phyloP scores from a whole-genome alignment of 805 yeast genomes.

The Candida ovalis region DNA sequence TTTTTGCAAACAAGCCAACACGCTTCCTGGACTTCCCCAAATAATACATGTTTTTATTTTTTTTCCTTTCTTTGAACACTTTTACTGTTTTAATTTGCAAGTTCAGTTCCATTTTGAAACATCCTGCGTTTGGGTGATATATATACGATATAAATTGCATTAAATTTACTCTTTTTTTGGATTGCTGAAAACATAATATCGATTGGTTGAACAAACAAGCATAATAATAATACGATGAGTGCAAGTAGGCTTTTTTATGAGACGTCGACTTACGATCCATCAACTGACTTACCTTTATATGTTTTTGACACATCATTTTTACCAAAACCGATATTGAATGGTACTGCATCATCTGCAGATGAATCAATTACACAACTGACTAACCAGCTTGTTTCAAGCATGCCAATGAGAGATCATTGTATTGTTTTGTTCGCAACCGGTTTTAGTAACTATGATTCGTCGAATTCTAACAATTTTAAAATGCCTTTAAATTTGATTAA shows the following conservation, averaged over 20 bases:
- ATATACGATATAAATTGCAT: too few relatives aligned
- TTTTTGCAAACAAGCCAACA: background rate
- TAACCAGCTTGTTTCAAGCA: slow-evolving; percentile 46
- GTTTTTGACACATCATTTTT: slow-evolving; percentile 80
- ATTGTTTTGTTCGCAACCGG: slow-evolving; percentile 82
- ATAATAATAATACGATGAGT: slow-evolving; percentile 31
- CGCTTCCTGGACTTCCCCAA: background rate
- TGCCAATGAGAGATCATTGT: slow-evolving; percentile 64
- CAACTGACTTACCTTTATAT: slow-evolving; percentile 64
- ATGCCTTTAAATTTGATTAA: slow-evolving; percentile 34
- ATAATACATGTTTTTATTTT: too few relatives aligned
- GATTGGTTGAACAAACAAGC: too few relatives aligned
- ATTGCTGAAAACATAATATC: too few relatives aligned
- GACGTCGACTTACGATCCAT: slow-evolving; percentile 62
- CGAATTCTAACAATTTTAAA: slow-evolving; percentile 12
- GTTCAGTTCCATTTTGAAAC: too few relatives aligned
- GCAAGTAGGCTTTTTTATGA: slow-evolving; percentile 44
- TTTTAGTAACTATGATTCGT: slow-evolving; percentile 41
- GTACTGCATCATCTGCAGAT: slow-evolving; percentile 16
- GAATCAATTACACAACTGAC: slow-evolving; percentile 49
- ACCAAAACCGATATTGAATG: slow-evolving; percentile 49
- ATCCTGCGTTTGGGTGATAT: too few relatives aligned
- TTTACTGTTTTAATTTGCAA: too few relatives aligned
- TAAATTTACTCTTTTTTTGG: too few relatives aligned
- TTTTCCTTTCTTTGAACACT: background rate